Percentiles rank a stretch among this genome's conserved stretches.
Evolutionary conservation across 2,329 filamentous ascomycete species (phyloP).

Genomic region (Hypomyces rosellus): DNA sequence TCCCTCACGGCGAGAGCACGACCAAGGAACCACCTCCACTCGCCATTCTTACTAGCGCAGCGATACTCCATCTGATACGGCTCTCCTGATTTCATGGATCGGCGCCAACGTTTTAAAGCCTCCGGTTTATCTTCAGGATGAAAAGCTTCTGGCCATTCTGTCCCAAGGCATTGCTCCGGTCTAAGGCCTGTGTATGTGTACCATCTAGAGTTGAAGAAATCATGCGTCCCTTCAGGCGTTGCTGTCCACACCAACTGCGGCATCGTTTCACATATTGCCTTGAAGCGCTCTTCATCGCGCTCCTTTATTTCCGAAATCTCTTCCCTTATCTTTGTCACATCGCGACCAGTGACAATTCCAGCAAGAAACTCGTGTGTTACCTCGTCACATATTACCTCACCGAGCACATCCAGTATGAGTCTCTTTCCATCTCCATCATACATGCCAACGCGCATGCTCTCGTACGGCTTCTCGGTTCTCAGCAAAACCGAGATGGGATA

Average conservation of each 20-base stretch:
- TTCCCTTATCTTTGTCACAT: conserved; percentile 64
- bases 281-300: conserved; percentile 67
- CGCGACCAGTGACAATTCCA: conserved; percentile 64
- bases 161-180: conserved; percentile 54
- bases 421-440: conserved; percentile 45
- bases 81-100: conserved; percentile 59
- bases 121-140: conserved; percentile 62
- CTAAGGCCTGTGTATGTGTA: conserved; percentile 69
- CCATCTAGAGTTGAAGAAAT: conserved; percentile 75
- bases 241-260: conserved; percentile 71
- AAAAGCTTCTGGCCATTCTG: conserved; percentile 57
- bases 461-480: conserved; percentile 53
- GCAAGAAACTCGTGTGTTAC: conserved; percentile 65
- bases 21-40: conserved; percentile 75
- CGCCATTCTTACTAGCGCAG: conserved; percentile 57
- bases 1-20: conserved; percentile 63
- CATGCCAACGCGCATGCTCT: conserved; percentile 56
- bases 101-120: conserved; percentile 52
- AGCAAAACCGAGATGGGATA: conserved; percentile 62
- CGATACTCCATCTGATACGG: conserved; percentile 67
- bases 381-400: conserved; percentile 62
- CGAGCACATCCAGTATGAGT: conserved; percentile 58
- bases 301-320: conserved; percentile 64
- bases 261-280: conserved; percentile 68
- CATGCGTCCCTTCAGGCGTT: conserved; percentile 55